Conservation (phyloP, 1,139 yeast genomes). For the Spencermartinsiella ligniputridi region DNA sequence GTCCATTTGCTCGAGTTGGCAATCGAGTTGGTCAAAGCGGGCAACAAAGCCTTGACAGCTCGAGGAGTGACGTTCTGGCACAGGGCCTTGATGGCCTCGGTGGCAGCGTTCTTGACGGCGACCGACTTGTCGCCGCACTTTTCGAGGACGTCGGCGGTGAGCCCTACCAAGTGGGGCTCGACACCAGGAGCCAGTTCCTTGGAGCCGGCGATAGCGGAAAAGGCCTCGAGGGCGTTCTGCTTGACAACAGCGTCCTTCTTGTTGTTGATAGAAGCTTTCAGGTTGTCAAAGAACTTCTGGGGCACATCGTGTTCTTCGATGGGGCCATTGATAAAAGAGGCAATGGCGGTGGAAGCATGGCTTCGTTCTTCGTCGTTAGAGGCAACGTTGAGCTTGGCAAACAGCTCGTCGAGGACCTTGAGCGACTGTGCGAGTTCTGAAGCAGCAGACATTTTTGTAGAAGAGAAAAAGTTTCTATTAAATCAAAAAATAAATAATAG, state of each 20-base stretch:
- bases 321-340: conserved; percentile 93
- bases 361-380: conserved; percentile 68
- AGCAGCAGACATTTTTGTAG: conserved; percentile 14
- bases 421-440: conserved; percentile 21
- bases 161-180: conserved; percentile 86
- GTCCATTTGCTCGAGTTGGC: conserved; percentile 89
- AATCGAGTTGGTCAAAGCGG: conserved; percentile 68
- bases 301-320: conserved; percentile 99
- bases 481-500: conserved; percentile 4
- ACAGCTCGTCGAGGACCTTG: conserved; percentile 87
- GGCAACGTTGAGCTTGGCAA: conserved; percentile 89
- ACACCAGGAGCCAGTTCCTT: conserved; percentile 83
- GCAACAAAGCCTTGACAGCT: conserved; percentile 86
- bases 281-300: conserved; percentile 73
- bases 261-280: conserved; percentile 70
- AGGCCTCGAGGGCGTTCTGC: conserved; percentile 78
- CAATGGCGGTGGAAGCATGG: conserved; percentile 83
- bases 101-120: conserved; percentile 66
- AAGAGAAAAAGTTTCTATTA: conserved; percentile 16
- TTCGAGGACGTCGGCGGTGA: conserved; percentile 64
- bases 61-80: conserved; percentile 85
- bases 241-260: conserved; percentile 66
- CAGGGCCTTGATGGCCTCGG: conserved; percentile 69
- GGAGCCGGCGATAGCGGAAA: conserved; percentile 76
- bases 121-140: conserved; percentile 89